These are phyloP conservation scores for Entomortierella parvispora DNA, from an alignment of 192 early-diverging fungal species.

Conservation along the genomic window DNA sequence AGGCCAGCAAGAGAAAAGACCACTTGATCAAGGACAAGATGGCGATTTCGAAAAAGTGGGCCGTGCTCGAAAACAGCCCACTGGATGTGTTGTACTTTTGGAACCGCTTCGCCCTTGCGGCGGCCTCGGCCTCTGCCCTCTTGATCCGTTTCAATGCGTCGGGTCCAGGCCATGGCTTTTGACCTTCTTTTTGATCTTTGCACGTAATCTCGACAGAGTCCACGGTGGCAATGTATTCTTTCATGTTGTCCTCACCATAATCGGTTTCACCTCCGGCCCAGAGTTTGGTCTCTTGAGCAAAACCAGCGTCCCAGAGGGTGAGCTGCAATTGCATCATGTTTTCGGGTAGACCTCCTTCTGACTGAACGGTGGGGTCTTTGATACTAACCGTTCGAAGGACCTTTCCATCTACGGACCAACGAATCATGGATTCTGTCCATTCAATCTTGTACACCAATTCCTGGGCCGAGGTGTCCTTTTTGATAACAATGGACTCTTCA, in stretches of 20 bases:
- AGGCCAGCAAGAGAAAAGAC: slow-evolving; percentile 20
- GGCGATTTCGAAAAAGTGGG: slow-evolving; percentile 9
- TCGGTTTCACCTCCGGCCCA: slow-evolving; percentile 50
- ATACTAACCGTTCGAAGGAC: slow-evolving; percentile 38
- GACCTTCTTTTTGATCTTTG: slow-evolving; percentile 29
- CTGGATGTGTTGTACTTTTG: not conserved
- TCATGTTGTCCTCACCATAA: slow-evolving; percentile 25
- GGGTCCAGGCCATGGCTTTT: slow-evolving; percentile 40
- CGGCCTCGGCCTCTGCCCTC: not conserved
- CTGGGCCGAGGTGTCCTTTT: slow-evolving; percentile 18
- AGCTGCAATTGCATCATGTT: slow-evolving; percentile 44
- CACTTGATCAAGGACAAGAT: slow-evolving; percentile 43
- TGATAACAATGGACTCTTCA: slow-evolving; percentile 19
- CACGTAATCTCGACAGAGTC: slow-evolving; percentile 47
- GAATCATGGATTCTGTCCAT: slow-evolving; percentile 44
- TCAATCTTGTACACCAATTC: slow-evolving; percentile 49
- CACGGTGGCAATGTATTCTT: slow-evolving; percentile 45
- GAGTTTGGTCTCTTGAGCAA: slow-evolving; percentile 11
- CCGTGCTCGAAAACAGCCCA: not conserved
- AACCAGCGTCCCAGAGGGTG: slow-evolving; percentile 58
- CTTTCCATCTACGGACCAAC: slow-evolving; percentile 54
- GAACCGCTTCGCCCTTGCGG: not conserved
- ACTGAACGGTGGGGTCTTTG: not conserved
- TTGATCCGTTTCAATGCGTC: slow-evolving; percentile 31
- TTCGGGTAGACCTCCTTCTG: slow-evolving; percentile 6